Conservation (phyloP, 345 rosid species). For the thale cress (Arabidopsis thaliana) region DNA sequence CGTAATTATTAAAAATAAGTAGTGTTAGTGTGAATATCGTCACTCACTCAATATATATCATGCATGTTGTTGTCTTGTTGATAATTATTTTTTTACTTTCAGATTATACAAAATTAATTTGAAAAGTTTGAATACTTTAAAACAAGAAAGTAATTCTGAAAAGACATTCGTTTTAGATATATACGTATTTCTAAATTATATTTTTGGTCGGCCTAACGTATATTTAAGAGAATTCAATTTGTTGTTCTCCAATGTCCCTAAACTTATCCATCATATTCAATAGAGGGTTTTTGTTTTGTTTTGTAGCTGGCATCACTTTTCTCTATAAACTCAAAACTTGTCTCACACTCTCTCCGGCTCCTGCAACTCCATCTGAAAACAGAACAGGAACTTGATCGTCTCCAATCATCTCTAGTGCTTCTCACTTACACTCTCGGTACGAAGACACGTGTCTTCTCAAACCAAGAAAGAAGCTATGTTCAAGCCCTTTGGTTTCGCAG, state of each 20-base stretch:
- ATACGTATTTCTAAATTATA: not conserved
- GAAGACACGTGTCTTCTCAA: conserved; percentile 29
- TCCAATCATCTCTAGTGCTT: conserved; percentile 32
- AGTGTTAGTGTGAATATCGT: no score
- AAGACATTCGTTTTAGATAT: not conserved
- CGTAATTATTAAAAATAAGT: no score
- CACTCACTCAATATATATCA: no score
- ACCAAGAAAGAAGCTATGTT: conserved; percentile 24
- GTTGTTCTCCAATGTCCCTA: conserved; percentile 11
- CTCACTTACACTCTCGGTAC: conserved; percentile 2
- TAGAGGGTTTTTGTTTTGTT: not conserved
- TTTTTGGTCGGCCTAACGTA: not conserved
- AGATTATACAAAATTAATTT: no score
- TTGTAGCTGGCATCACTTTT: conserved; percentile 9
- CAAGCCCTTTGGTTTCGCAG: conserved; percentile 31
- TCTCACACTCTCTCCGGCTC: conserved; percentile 16
- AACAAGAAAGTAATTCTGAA: not conserved
- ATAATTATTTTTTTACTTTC: no score
- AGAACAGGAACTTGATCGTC: conserved; percentile 27
- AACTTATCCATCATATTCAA: not conserved
- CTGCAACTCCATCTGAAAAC: conserved; percentile 25
- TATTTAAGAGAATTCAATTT: conserved; percentile 13
- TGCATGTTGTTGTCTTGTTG: no score
- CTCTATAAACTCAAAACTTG: conserved; percentile 11
- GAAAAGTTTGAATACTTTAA: not conserved